These are phyloP conservation scores for Drechslerella coelobrocha DNA, from an alignment of 2,329 filamentous ascomycete species.

Conservation along the genomic window DNA sequence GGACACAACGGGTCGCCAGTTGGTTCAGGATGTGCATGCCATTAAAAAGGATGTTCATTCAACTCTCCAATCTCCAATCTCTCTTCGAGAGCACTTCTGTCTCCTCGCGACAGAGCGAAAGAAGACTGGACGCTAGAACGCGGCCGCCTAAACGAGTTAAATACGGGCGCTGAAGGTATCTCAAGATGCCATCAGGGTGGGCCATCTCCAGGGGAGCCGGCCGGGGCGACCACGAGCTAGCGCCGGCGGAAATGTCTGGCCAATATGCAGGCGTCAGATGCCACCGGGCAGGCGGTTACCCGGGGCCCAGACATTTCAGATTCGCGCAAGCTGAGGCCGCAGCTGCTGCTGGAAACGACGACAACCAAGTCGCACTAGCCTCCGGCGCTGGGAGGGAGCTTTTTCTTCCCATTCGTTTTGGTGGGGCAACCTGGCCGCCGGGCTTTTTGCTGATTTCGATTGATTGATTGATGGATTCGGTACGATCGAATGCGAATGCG, in stretches of 20 bases:
- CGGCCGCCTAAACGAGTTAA: neutral
- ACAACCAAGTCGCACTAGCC: neutral
- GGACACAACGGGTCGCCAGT: conserved; percentile 19
- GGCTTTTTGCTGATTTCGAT: no score
- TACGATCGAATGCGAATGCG: neutral
- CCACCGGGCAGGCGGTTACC: conserved; percentile 34
- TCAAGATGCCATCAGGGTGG: neutral
- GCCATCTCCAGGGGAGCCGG: conserved; percentile 9
- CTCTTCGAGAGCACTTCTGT: no score
- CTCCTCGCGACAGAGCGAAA: neutral
- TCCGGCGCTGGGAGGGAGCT: neutral
- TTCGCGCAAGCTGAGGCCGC: conserved; percentile 16
- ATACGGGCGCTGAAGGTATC: neutral
- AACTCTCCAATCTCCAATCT: no score
- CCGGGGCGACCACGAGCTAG: conserved; percentile 23
- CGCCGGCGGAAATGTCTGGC: conserved; percentile 29
- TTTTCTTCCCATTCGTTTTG: neutral
- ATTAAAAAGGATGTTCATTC: conserved; percentile 4
- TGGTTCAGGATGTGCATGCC: conserved; percentile 8
- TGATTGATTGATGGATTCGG: neutral
- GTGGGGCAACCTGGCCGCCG: neutral
- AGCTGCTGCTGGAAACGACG: neutral
- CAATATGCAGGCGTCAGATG: conserved; percentile 28
- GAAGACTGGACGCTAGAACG: neutral
- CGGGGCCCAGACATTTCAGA: conserved; percentile 5